Evolutionary conservation across 306 rosid genomes (phyloP), one percentile per base, ranked within the genome.

Genomic region (Cucurbita moschata): DNA sequence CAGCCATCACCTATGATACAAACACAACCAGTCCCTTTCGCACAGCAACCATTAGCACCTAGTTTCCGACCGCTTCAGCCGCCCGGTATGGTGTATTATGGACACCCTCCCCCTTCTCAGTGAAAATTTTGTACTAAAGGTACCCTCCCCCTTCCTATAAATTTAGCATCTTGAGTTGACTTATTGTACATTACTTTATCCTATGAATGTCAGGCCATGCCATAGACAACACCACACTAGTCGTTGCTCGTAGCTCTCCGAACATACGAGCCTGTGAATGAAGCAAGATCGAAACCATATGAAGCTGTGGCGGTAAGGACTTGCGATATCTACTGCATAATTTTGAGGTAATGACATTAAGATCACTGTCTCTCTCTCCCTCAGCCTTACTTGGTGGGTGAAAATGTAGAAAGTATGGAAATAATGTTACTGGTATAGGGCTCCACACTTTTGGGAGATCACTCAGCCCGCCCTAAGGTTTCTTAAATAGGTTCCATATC

Each of bases 61-160:
- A 81, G 84, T 83, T 92, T 92, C 78, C 88, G 87, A 82, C 90
- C 96, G 8, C 90, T 86, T 81, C 96, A 86, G 74, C 93, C 92
- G 3, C 90, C 96, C 0, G 93, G 92, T 79, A 85, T 87, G 86
- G 91, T 86, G 72, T 93, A 86, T 79, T 89, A 83, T 76, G 82
- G 88, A 64, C 85, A 84, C 74, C 83, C 81, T 47, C 92, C 80
- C 47, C 87, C 81, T 76, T 84, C 94, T 70, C 83, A 78, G 47
- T 86, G 82, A 85, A 75, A 58, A 44, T 73, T 11, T 70, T 70
- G 60, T 70, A 60, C 74, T 23, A 9, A 70, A 70, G 74, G 74
- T 50, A 51, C 51, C 74, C 51, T 70, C 42, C 35, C 35, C 35
- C 35, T 30, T 30, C 35, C 35, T 49, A 21, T 15, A 70, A 15